These are phyloP conservation scores for Termitomyces sp. DNA, from an alignment of 768 basidiomycete species.

Conservation along the genomic window DNA sequence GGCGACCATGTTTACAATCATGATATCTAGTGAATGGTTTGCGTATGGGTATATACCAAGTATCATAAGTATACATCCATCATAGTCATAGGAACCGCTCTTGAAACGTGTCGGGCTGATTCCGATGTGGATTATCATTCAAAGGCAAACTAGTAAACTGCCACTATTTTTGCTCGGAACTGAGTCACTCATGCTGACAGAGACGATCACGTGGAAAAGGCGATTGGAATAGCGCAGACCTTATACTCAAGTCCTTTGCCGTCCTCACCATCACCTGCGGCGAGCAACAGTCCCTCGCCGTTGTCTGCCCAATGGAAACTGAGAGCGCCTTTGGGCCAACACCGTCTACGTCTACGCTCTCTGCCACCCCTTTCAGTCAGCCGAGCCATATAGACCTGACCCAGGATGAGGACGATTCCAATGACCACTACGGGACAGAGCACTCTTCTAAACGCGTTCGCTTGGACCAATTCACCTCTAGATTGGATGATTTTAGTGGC, in stretches of 20 bases:
- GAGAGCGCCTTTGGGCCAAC: conserved; percentile 1
- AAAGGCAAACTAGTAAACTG: too few species aligned
- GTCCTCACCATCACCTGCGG: conserved; percentile 1
- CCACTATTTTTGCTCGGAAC: too few species aligned
- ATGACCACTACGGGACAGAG: conserved; percentile 25
- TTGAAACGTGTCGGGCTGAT: neutral
- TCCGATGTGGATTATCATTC: neutral
- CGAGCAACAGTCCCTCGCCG: neutral
- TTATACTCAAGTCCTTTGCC: neutral
- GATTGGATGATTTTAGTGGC: conserved; percentile 4
- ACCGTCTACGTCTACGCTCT: conserved; percentile 4
- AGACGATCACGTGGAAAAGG: conserved; percentile 11
- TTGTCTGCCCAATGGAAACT: conserved; percentile 2
- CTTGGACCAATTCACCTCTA: conserved; percentile 22
- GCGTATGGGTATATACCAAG: too few species aligned
- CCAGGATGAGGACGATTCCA: conserved; percentile 57
- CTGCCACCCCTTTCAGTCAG: conserved; percentile 7
- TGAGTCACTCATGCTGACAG: conserved; percentile 12
- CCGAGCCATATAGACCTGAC: conserved; percentile 56
- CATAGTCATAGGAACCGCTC: too few species aligned
- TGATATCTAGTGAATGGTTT: too few species aligned
- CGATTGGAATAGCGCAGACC: neutral
- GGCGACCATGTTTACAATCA: too few species aligned
- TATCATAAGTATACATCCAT: too few species aligned
- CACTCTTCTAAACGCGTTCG: conserved; percentile 38